Base-by-base conservation (phyloP, 2,329 filamentous ascomycete genomes). In the Chrysoporthe puriensis region DNA sequence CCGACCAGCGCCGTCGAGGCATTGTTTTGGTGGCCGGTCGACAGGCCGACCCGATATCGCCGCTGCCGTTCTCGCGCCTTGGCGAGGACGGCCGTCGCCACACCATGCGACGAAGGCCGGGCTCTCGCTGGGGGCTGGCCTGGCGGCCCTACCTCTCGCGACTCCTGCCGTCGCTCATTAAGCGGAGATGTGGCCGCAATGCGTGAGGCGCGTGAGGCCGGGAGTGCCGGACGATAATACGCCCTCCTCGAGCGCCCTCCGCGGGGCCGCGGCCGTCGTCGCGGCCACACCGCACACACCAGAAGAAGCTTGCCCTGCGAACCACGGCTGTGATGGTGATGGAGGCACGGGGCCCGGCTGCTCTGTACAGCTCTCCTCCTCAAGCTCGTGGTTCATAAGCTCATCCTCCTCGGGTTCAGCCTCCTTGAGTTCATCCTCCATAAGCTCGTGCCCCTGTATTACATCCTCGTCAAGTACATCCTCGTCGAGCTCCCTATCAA, bases 191-290 rank as follows among this genome's bases (percentile, higher is more conserved):
- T 46, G 63, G 63, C 42, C 32, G 59, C 32, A 50, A 26, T 26
- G 26, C 2, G 26, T 1, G 2, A 26, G 26, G 26, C 26, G 26
- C 26, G 26, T 26, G 26, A 26, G 26, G 26, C 26, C 26, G 26
- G 26, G 26, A 26, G 26, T 26, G 26, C 26, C 26, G 26, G 26
- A 26, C 26, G 26, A 26, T 26, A 26, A 26, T 26, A 26, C 26
- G 26, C 26, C 26, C 26, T 26, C 26, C 26, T 26, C 58, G n/a
- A 67, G 85, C 70, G 83, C 83, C 7, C 74, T 85, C 18, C 75
- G 84, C 73, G 84, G 84, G 8, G 84, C 85, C 69, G 83, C 84
- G 11, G 82, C 83, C 11, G 75, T 85, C 43, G 72, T 85, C 54
- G 84, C 86, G 14, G 85, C 84, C 72, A 75, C 79, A 57, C 79